These are phyloP conservation scores for Ophiostoma sp. DNA, from an alignment of 2,329 filamentous ascomycete species.

Conservation along the genomic window DNA sequence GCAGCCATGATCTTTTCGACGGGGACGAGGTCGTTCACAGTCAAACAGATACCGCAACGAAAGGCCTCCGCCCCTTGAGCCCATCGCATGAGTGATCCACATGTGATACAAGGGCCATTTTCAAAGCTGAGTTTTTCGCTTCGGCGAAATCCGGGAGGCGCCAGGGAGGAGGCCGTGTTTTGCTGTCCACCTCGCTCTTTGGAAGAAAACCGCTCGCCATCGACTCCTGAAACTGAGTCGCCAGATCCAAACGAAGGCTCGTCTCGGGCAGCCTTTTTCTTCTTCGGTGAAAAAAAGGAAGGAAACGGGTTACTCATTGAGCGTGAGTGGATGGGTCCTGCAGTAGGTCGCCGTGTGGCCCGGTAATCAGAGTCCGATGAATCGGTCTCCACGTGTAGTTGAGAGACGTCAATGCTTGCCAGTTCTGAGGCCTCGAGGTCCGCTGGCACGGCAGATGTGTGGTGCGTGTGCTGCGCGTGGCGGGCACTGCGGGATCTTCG, in stretches of 20 bases:
- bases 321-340: constrained; percentile 51
- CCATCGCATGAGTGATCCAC: constrained; percentile 77
- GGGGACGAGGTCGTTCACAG: constrained; percentile 74
- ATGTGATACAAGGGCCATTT: constrained; percentile 81
- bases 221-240: constrained; percentile 45
- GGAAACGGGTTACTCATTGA: constrained; percentile 82
- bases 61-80: constrained; percentile 72
- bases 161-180: background rate
- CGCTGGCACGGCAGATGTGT: constrained; percentile 11
- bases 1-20: constrained; percentile 25
- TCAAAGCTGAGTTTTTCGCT: constrained; percentile 56
- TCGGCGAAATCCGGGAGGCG: background rate
- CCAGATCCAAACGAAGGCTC: constrained; percentile 38
- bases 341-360: constrained; percentile 33
- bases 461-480: background rate
- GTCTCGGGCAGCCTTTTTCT: constrained; percentile 56
- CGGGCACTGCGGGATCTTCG: background rate
- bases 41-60: constrained; percentile 79
- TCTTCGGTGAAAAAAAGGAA: constrained; percentile 63
- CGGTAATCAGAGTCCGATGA: constrained; percentile 46
- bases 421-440: constrained; percentile 18
- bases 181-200: constrained; percentile 31
- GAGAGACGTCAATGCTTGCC: constrained; percentile 29
- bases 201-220: constrained; percentile 42
- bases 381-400: constrained; percentile 34